Conservation (phyloP, 192 early-diverging fungal genomes). For the Coemansia sp. region DNA sequence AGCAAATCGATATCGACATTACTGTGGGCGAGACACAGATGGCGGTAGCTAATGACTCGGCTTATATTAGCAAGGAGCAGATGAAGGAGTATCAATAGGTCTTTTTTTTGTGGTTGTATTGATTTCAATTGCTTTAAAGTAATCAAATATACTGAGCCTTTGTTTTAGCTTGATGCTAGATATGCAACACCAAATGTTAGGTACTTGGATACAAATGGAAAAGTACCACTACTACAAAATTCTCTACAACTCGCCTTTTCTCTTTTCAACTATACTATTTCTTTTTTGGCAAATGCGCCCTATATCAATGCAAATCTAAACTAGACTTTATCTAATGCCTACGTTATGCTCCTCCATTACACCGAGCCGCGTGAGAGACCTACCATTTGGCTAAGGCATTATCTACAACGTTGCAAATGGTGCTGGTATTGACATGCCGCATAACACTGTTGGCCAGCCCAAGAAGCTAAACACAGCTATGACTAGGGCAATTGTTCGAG, state of each 20-base stretch:
- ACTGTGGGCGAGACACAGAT: slow-evolving; percentile 39
- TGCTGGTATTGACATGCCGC: background rate
- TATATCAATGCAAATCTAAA: background rate
- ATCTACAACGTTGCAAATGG: background rate
- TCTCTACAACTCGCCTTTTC: too few relatives aligned
- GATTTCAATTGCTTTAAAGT: background rate
- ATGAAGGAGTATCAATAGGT: slow-evolving; percentile 42
- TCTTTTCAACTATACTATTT: too few relatives aligned
- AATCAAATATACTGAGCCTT: background rate
- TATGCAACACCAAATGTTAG: too few relatives aligned
- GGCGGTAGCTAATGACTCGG: slow-evolving; percentile 16
- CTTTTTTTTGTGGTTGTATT: background rate
- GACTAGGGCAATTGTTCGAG: background rate
- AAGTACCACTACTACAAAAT: too few relatives aligned
- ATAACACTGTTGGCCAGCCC: background rate
- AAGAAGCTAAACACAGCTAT: background rate
- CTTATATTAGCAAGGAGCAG: slow-evolving; percentile 39
- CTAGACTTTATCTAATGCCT: background rate
- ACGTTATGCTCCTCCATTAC: background rate
- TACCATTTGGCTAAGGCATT: background rate
- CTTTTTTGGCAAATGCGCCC: background rate
- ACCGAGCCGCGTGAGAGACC: background rate
- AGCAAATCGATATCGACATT: slow-evolving; percentile 55
- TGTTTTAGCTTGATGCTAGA: too few relatives aligned
- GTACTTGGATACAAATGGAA: too few relatives aligned